Evolutionary conservation across 139 green algal genomes (phyloP), one percentile per base, ranked within the genome.

Genomic region (Deuterostichococcus epilithicus): DNA sequence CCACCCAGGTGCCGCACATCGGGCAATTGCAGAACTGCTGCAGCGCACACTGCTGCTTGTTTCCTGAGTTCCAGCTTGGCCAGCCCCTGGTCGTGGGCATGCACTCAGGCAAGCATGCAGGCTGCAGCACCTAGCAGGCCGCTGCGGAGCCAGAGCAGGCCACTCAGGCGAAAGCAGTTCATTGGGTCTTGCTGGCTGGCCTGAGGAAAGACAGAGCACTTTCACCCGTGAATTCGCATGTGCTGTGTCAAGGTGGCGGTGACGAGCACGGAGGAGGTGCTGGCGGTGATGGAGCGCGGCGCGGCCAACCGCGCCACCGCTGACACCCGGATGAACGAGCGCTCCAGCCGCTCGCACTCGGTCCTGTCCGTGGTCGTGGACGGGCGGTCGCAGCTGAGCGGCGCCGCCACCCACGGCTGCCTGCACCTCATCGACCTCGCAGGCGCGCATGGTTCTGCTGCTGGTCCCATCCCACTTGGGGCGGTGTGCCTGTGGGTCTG

Each of bases 291-390:
- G 93, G 79, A 79, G 25, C 68, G 76, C 32, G 93, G 92, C 10
- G 74, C 81, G 6, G 83, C 76, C 39, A 87, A 88, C 77, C 63
- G 86, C 3, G 75, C 86, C 18, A 90, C 94, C 6, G 92, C 90
- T 26, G 90, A 88, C 81, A 98, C 94, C 15, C 81, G 84, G 30
- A 94, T 98, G 76, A 98, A 98, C 83, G 91, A 95, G 85, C 89
- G 94, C 73, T 94, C 88, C n/a, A 93, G 84, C 23, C 86, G 93
- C 65, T 91, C 80, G 33, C 93, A 97, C 83, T 85, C 86, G 71
- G 91, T 98, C 39, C 92, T 98, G 80, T 94, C 87, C 1, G 80
- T 98, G 66, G 89, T 90, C 32, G 91, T 98, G 39, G 90, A 95
- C 34, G 92, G 93, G 15, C 68, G 71, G 68, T 94, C 91, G 81